A percentile compares a stretch with the other conserved stretches of the same genome.
Evolutionary conservation across 2,329 filamentous ascomycete genomes (phyloP).

Genomic region (Paecilomyces niveus): DNA sequence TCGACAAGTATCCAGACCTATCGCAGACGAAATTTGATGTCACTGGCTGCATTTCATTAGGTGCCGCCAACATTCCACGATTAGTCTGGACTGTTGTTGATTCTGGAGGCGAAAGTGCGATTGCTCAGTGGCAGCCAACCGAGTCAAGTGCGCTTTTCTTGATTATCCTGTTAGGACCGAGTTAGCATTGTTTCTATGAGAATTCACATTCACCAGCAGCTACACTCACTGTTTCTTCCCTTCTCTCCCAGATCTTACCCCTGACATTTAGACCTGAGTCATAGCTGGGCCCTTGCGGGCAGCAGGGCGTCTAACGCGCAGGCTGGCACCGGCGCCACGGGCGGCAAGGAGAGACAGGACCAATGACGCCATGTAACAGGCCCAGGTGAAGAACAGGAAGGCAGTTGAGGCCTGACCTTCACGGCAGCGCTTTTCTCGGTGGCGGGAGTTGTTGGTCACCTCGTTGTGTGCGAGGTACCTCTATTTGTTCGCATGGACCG

Average conservation of each 20-base stretch:
- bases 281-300: not conserved
- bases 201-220: too few relatives aligned
- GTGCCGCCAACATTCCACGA: not conserved
- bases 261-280: not conserved
- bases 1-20: not conserved
- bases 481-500: conserved; percentile 14
- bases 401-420: conserved; percentile 45
- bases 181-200: too few relatives aligned
- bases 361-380: conserved; percentile 35
- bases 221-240: not conserved
- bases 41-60: not conserved
- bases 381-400: conserved; percentile 47
- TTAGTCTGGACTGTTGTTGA: not conserved
- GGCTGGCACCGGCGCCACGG: conserved; percentile 10
- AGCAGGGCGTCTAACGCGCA: not conserved
- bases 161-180: not conserved
- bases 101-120: not conserved
- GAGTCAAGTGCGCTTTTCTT: not conserved
- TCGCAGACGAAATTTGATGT: not conserved
- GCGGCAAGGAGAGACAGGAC: conserved; percentile 32
- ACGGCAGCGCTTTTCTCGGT: conserved; percentile 36
- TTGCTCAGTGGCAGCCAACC: not conserved
- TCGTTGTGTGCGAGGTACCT: conserved; percentile 35
- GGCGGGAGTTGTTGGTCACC: conserved; percentile 37
- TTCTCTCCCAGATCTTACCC: not conserved